A percentile compares a stretch with the other conserved stretches of the same genome.
Conservation (phyloP, 2,329 filamentous ascomycete species). For the Alternaria dauci region DNA sequence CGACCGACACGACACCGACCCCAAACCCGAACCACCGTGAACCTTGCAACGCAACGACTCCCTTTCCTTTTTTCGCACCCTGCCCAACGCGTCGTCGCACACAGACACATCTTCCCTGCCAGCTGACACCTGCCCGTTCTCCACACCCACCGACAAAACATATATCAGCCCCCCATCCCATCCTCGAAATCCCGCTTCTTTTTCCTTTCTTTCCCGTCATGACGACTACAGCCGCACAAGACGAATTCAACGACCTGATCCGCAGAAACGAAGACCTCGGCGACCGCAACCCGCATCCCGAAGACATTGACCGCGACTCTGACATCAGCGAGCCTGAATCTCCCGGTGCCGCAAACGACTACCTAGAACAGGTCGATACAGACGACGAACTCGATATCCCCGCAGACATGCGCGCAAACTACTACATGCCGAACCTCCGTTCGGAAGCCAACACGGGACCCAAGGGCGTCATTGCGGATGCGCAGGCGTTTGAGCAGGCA, state of each 20-base stretch:
- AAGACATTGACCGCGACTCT: constrained; percentile 65
- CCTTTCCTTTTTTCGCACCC: constrained; percentile 16
- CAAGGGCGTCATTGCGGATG: constrained; percentile 87
- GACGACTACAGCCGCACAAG: constrained; percentile 56
- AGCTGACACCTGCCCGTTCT: not conserved
- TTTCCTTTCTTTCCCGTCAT: constrained; percentile 44
- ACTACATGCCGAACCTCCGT: constrained; percentile 67
- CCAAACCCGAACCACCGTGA: constrained; percentile 9
- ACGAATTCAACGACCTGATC: constrained; percentile 62
- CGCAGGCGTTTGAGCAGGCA: constrained; percentile 76
- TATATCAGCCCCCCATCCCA: constrained; percentile 30
- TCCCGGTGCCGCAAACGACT: constrained; percentile 57
- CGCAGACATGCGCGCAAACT: constrained; percentile 65
- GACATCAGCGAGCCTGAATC: constrained; percentile 66
- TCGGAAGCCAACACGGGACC: constrained; percentile 78
- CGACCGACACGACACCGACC: not conserved
- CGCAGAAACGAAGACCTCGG: constrained; percentile 54
- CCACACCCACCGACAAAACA: constrained; percentile 23
- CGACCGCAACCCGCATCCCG: constrained; percentile 59
- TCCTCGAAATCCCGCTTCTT: constrained; percentile 17
- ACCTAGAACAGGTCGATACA: constrained; percentile 68
- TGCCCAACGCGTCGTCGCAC: constrained; percentile 13
- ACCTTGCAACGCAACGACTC: constrained; percentile 17
- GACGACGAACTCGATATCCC: constrained; percentile 56
- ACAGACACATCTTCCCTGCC: constrained; percentile 4